Evolutionary conservation across 768 basidiomycete species (phyloP), one percentile per base, ranked within the genome.

Genomic region (Trametes elegans): DNA sequence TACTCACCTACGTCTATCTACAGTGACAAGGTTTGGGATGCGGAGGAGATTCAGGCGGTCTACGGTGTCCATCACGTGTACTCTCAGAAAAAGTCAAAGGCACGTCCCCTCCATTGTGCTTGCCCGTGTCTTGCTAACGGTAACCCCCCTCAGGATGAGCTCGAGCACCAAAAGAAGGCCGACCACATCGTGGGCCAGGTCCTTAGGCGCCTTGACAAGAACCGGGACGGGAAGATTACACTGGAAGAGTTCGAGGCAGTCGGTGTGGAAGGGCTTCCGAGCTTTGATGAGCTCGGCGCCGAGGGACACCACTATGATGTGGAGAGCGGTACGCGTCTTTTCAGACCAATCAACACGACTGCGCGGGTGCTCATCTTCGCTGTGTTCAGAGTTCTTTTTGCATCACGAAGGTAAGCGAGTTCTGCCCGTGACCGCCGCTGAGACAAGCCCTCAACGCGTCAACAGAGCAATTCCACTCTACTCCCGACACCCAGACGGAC

Each of bases 401-500:
- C 95, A 98, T 66, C 97, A 99, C 72, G 97, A 99, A 83, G 95
- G 93, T 87, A 28, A 46, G 55, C 19, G n/a, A n/a, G n/a, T 6
- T 14, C 16, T 18, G 19, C 36, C 43, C 53, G 21, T 29, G 47
- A 21, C 16, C 26, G 21, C 26, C 48, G 19, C 45, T 44, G 9
- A 10, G 19, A 41, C 52, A 42, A n/a, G n/a, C 14, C 16, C 18
- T 42, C 23, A 32, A 1, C 35, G 5, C 8, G 14, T 9, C 13
- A 21, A 13, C 63, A 92, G 91, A 98, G 73, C 73, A 91, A 72
- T 97, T 79, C 77, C 97, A 99, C 72, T 88, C 85, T 26, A 98
- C 96, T 31, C 95, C 94, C 0, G 97, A 98, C 68, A 98, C 96
- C 0, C 97, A 98, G 70, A 94, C 93, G 0, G 95, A 98, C 67